Conservation (phyloP, 768 basidiomycete genomes). For the Amanita rubescens region DNA sequence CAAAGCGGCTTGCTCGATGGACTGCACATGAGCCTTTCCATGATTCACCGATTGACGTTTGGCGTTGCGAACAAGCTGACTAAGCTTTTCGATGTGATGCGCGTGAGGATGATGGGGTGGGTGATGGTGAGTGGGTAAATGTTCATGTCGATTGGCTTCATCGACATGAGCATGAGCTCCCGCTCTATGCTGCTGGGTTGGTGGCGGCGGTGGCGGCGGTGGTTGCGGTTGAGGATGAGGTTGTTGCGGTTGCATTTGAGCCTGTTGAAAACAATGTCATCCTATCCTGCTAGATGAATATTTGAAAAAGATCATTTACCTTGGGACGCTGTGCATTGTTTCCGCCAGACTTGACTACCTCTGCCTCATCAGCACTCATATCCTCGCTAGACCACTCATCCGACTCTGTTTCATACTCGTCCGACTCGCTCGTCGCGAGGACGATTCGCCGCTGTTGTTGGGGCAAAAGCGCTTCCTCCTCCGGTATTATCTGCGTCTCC, state of each 20-base stretch:
- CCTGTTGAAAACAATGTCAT: neutral
- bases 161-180: neutral
- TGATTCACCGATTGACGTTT: conserved; percentile 13
- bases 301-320: neutral
- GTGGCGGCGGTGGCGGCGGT: conserved; percentile 6
- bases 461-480: conserved; percentile 17
- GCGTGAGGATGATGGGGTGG: conserved; percentile 9
- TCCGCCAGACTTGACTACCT: neutral
- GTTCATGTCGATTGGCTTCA: conserved; percentile 16
- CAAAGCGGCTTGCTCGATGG: conserved; percentile 42
- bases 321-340: neutral
- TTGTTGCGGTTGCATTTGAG: conserved; percentile 12
- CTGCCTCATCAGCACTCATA: conserved; percentile 26
- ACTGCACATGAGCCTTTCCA: conserved; percentile 23
- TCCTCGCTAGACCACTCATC: conserved; percentile 59
- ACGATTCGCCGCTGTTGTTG: conserved; percentile 38
- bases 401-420: conserved; percentile 40
- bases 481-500: neutral
- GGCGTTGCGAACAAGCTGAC: conserved; percentile 14
- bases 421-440: conserved; percentile 45
- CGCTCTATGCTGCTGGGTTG: conserved; percentile 17
- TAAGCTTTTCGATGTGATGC: conserved; percentile 10
- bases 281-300: neutral
- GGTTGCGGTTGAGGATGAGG: conserved; percentile 10
- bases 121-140: conserved; percentile 14